Evolutionary conservation across 305 asterid genomes (phyloP), one percentile per base, ranked within the genome.

Genomic region (Fraxinus ornus): DNA sequence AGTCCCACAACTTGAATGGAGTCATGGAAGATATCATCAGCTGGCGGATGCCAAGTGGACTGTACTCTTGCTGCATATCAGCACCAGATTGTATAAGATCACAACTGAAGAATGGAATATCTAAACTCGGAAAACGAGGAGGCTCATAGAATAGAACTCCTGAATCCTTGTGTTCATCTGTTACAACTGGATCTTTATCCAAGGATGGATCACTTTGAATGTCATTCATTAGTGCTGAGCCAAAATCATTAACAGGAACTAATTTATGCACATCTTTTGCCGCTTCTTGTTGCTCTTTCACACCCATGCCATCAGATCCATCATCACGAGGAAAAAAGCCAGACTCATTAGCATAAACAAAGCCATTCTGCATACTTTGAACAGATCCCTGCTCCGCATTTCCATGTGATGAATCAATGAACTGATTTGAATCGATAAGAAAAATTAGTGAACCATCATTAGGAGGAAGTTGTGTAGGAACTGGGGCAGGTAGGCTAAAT

Each of bases 81-180:
- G 86, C 83, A 55, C 96, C 92, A 74, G 98, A 83, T 80, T 94
- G 97, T 77, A 92, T 80, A 44, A 97, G 97, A 85, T 97, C 99
- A 82, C 98, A 97, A 82, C 95, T 93, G 75, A 95, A 92, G 87
- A 97, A 95, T 10, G 99, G 98, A 79, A 94, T 82, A 78, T 97
- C 99, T 88, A 95, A 89, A 92, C 97, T 92, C 49, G 99, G 99
- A 86, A 97, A 97, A 77, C 99, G 94, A 44, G 99, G 98, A n/a
- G 99, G 98, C 84, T 95, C 98, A 70, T 95, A 97, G 89, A 83
- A 95, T 52, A 97, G 85, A 86, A 92, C 85, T 79, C 98, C 97
- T 28, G 92, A 79, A 66, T 90, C 97, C 60, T 83, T 86, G 77
- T 85, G 90, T 77, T 88, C 92, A 77, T 85, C 91, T 21, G 81